Percentiles rank a stretch among this genome's conserved stretches.
These are phyloP conservation scores for Carex parvula DNA, from an alignment of 176 grass and related monocot genomes.

Conservation along the genomic window DNA sequence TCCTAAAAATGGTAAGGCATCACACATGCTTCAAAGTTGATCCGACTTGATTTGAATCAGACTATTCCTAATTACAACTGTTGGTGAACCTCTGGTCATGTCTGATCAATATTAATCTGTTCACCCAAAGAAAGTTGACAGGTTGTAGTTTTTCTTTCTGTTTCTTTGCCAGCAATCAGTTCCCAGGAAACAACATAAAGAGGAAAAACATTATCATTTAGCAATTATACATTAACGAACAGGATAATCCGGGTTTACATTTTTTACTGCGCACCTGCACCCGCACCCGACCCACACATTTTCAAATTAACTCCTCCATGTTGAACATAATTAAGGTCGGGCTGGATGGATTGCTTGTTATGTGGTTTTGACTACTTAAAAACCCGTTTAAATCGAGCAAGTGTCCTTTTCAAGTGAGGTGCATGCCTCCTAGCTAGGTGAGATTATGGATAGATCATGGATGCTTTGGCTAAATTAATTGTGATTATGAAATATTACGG, in stretches of 20 bases:
- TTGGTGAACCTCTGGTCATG: not conserved
- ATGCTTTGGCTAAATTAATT: not conserved
- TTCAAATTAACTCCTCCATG: not conserved
- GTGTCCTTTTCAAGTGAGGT: slow-evolving; percentile 4
- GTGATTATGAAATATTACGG: not conserved
- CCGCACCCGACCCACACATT: not conserved
- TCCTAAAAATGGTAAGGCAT: not conserved
- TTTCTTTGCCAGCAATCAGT: not conserved
- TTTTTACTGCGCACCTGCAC: not conserved
- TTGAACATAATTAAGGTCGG: not conserved
- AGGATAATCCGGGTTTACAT: not conserved
- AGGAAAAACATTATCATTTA: not conserved
- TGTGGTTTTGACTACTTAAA: not conserved
- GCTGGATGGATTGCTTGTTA: not conserved
- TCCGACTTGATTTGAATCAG: not conserved
- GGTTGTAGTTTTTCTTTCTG: not conserved
- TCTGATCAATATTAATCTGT: not conserved
- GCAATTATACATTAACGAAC: not conserved
- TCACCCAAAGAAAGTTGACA: not conserved
- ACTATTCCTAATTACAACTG: not conserved
- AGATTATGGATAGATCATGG: not conserved
- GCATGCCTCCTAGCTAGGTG: not conserved
- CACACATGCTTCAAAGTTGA: not conserved
- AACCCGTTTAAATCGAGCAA: not conserved
- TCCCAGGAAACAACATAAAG: not conserved